Evolutionary conservation across 768 basidiomycete species (phyloP).

Genomic region (Serpula lacrymans): DNA sequence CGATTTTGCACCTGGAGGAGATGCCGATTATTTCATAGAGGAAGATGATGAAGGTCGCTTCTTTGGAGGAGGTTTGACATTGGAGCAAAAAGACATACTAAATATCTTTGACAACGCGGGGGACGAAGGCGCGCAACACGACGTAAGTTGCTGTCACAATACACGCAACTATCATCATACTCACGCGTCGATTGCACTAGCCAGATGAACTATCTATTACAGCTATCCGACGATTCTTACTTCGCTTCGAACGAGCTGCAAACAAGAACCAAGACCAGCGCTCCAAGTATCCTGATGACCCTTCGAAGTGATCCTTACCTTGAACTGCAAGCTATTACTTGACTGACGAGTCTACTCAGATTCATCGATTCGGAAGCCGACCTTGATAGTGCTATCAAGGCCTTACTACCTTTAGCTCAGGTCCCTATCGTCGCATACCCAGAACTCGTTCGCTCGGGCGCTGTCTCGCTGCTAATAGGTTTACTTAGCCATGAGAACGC

Average conservation of each 20-base stretch:
- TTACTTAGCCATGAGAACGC: slow-evolving; percentile 94
- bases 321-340: too few species aligned
- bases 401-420: slow-evolving; percentile 86
- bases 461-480: slow-evolving; percentile 68
- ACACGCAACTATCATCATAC: too few species aligned
- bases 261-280: slow-evolving; percentile 96
- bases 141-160: slow-evolving; percentile 45
- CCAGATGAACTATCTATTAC: slow-evolving; percentile 65
- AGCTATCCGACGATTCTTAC: slow-evolving; percentile 67
- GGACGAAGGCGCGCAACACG: slow-evolving; percentile 59
- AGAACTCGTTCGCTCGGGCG: slow-evolving; percentile 78
- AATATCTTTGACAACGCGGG: slow-evolving; percentile 86
- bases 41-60: slow-evolving; percentile 93
- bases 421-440: slow-evolving; percentile 81
- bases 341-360: slow-evolving; percentile 42
- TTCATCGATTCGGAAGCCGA: slow-evolving; percentile 99
- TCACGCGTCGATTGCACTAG: slow-evolving; percentile 32
- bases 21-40: slow-evolving; percentile 87
- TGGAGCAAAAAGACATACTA: slow-evolving; percentile 91
- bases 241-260: slow-evolving; percentile 82
- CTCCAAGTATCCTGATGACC: slow-evolving; percentile 92
- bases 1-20: slow-evolving; percentile 78
- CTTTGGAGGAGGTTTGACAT: slow-evolving; percentile 90
- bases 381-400: slow-evolving; percentile 83
- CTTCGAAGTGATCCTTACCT: slow-evolving; percentile 64